Evolutionary conservation across 768 basidiomycete species (phyloP), one percentile per base, ranked within the genome.

Genomic region (Mycena galopus): DNA sequence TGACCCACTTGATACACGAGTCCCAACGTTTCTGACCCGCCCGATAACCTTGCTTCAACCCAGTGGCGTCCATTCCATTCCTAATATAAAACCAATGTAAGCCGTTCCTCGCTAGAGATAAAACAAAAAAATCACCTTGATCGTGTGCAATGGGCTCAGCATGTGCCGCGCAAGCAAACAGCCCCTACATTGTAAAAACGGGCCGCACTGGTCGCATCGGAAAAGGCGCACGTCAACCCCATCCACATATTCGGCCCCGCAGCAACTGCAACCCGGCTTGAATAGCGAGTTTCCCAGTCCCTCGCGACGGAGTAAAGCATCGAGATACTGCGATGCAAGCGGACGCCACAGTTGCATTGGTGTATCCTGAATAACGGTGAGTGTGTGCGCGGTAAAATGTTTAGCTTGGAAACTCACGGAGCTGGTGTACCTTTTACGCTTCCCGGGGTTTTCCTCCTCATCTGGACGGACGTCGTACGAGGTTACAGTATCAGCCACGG

Each of bases 1-100:
- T 69, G 68, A 11, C 68, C 51, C 11, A 69, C 21, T 32, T 69
- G 68, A 51, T 63, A 69, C 2, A 69, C 61, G 16, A 53, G n/a
- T 19, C 61, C 60, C 4, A 69, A 27, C 4, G 10, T 29, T 17
- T 5, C 29, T 8, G n/a, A 7, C 14, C 57, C 30, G 5, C 57
- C 57, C 21, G 57, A 58, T n/a, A 59, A 37, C 10, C 2, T 7
- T 1, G 33, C 67, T 11, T 23, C n/a, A 9, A 27, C 32, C 69
- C 62, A 71, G 29, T 56, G 57, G 14, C 25, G 4, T 0, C 57
- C 63, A 17, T 64, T 65, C 69, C 69, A 71, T 53, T 65, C 62
- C 69, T 71, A 35, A 4, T n/a, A n/a, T n/a, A 29, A 7, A 12
- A 19, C 23, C 4, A n/a, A n/a, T 11, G 12, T 23, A 3, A 32